Evolutionary conservation across 192 early-diverging fungal genomes (phyloP), one percentile per base, ranked within the genome.

Genomic region (Backusella australiensis): DNA sequence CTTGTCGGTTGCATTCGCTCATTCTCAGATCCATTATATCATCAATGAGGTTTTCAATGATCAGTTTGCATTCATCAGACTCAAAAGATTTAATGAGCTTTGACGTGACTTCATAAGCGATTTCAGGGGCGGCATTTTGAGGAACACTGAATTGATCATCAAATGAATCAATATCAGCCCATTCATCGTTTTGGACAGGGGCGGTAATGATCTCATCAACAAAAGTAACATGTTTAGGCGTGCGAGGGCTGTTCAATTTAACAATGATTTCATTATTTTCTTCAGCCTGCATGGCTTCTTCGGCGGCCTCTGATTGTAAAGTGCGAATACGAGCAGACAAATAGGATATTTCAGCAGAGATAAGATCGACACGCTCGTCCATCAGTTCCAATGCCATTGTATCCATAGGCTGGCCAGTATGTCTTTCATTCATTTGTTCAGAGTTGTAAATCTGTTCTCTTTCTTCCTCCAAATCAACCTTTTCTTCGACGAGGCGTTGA

Each of bases 261-360:
- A 59, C 35, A 19, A 46, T 36, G n/a, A 11, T 26, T 34, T 69
- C 68, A 26, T 74, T 74, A 9, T 68, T 65, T 42, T 73, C 77
- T 39, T 52, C 69, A 21, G 72, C 39, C 4, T 39, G 44, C 36
- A 80, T 80, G 7, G 49, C 72, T 41, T 77, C 80, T 23, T 63
- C 73, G 2, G 86, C 87, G 0, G 86, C 86, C 69, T 90, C 87
- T 41, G 83, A 69, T 73, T 88, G 86, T 23, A 90, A 65, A 9
- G 83, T 81, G 21, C 77, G 78, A 73, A 91, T 88, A 14, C 84
- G 81, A 69, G 86, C 83, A 63, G 85, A 84, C 21, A 91, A 72
- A 65, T 86, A 88, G n/a, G 82, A 59, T n/a, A 91, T 82, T 63
- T 90, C 89, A 11, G 86, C 87, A 46, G 81, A 81, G n/a, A 91